phyloP scores from a whole-genome alignment of 2,329 filamentous ascomycete species.

The Penicillium sp. region DNA sequence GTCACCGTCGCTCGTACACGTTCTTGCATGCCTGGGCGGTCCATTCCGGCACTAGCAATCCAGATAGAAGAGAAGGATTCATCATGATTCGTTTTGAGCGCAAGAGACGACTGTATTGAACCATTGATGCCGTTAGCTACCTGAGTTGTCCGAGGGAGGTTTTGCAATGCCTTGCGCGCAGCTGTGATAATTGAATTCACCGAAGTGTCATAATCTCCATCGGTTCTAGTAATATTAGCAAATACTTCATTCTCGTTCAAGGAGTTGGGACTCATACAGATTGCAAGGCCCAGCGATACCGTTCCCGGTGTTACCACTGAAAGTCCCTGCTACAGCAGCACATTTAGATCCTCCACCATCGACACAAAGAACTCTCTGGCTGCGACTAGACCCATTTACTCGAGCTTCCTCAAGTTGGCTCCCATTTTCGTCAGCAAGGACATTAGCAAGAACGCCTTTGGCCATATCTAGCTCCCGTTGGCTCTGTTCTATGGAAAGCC shows the following conservation, averaged over 20 bases:
- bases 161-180: conserved; percentile 17
- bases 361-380: conserved; percentile 30
- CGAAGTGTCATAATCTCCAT: conserved; percentile 20
- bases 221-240: conserved; percentile 17
- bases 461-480: conserved; percentile 19
- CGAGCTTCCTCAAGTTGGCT: conserved; percentile 6
- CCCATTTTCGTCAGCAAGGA: conserved; percentile 14
- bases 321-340: conserved; percentile 33
- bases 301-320: conserved; percentile 21
- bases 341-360: conserved; percentile 44
- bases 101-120: neutral
- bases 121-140: neutral
- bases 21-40: conserved; percentile 29
- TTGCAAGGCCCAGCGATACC: conserved; percentile 39
- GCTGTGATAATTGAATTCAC: conserved; percentile 25
- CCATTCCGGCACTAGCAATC: conserved; percentile 41
- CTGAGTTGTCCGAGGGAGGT: neutral
- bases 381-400: neutral
- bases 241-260: neutral
- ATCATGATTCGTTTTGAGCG: neutral
- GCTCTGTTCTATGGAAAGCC: conserved; percentile 22
- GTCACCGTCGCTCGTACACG: conserved; percentile 25
- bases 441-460: conserved; percentile 23
- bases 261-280: conserved; percentile 24
- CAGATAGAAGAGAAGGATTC: conserved; percentile 30